Percentiles rank a stretch among this genome's conserved stretches.
phyloP scores from a whole-genome alignment of 1,284 basidiomycete genomes.

The Salmacisia buchloeana region DNA sequence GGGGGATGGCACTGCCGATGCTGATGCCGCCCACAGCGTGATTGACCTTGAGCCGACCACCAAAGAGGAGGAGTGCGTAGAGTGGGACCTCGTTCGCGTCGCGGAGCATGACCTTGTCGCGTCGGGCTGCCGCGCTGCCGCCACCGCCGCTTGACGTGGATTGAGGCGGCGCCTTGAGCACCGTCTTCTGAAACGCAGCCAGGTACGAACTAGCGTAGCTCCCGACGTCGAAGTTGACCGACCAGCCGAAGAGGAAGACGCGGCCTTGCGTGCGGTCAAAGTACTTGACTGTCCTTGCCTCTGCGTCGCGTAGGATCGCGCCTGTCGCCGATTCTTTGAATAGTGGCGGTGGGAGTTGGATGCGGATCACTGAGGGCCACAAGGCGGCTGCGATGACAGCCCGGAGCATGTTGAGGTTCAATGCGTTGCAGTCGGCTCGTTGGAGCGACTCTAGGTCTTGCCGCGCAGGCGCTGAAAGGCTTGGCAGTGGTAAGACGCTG shows the following conservation, averaged over 20 bases:
- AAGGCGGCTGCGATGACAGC: conserved; percentile 45
- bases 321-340: conserved; percentile 41
- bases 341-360: conserved; percentile 35
- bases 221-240: conserved; percentile 68
- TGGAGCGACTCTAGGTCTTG: not conserved
- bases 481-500: not conserved
- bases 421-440: conserved; percentile 16
- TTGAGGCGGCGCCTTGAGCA: not conserved
- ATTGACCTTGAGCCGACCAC: conserved; percentile 71
- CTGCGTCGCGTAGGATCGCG: conserved; percentile 37
- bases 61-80: conserved; percentile 77
- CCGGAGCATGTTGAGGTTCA: conserved; percentile 29
- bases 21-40: conserved; percentile 65
- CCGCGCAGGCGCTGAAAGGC: not conserved
- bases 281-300: conserved; percentile 37
- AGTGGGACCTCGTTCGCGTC: conserved; percentile 86
- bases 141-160: conserved; percentile 55
- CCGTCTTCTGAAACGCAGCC: conserved; percentile 72
- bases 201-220: conserved; percentile 73
- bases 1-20: conserved; percentile 14
- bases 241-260: conserved; percentile 80
- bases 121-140: conserved; percentile 13
- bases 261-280: conserved; percentile 52
- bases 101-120: conserved; percentile 73
- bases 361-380: conserved; percentile 56